Percentiles rank a stretch among this genome's conserved stretches.
Conservation (phyloP, 2,329 filamentous ascomycete species). For the Xylariales sp. region DNA sequence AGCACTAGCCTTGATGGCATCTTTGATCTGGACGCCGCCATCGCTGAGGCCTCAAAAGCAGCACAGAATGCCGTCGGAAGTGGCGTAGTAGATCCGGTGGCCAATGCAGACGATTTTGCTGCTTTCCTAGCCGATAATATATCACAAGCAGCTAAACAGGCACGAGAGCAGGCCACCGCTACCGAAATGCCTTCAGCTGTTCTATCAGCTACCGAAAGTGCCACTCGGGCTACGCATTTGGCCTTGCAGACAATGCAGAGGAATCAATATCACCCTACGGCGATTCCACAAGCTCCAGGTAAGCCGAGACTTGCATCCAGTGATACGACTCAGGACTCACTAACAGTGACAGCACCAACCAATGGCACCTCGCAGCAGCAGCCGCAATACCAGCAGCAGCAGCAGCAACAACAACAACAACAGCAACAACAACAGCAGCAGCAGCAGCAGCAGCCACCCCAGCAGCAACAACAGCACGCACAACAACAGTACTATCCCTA, state of each 20-base stretch:
- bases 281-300: conserved; percentile 23
- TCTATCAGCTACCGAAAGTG: conserved; percentile 24
- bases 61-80: conserved; percentile 20
- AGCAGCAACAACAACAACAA: conserved; percentile 12
- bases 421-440: conserved; percentile 12
- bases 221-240: conserved; percentile 24
- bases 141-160: conserved; percentile 23
- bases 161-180: conserved; percentile 16
- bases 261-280: conserved; percentile 26
- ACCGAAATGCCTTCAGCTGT: conserved; percentile 23
- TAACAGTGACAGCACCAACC: conserved; percentile 1
- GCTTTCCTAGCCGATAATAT: conserved; percentile 24
- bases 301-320: too few relatives aligned
- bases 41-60: conserved; percentile 26
- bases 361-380: too few relatives aligned
- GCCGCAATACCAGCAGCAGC: too few relatives aligned
- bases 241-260: conserved; percentile 27
- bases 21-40: conserved; percentile 26
- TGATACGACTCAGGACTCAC: too few relatives aligned
- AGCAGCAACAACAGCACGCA: conserved; percentile 2
- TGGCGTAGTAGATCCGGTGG: too few relatives aligned
- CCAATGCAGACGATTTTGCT: conserved; percentile 15
- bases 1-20: conserved; percentile 15
- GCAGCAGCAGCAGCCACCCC: conserved; percentile 4
- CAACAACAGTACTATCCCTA: conserved; percentile 22